phyloP scores from a whole-genome alignment of 2,329 filamentous ascomycete species.

The Rhynchosporium graminicola region DNA sequence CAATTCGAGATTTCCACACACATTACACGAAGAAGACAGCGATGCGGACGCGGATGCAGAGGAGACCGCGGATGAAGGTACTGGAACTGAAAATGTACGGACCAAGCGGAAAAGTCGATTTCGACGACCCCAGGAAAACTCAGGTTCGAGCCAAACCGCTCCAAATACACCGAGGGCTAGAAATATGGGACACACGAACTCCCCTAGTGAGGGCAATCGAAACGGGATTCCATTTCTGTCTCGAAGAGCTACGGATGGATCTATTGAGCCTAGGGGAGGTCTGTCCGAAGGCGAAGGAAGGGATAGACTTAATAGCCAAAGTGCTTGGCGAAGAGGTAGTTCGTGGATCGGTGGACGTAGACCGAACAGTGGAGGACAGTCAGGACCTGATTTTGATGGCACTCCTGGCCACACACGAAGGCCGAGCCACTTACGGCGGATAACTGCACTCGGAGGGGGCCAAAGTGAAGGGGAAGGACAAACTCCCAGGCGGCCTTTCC shows the following conservation, averaged over 20 bases:
- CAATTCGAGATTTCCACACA: constrained; percentile 53
- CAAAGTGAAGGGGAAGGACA: constrained; percentile 65
- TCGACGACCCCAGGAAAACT: constrained; percentile 55
- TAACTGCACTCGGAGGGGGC: constrained; percentile 62
- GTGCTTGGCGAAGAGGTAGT: constrained; percentile 59
- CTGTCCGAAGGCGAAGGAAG: constrained; percentile 76
- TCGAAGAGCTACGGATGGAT: constrained; percentile 64
- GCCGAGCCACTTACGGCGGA: constrained; percentile 62
- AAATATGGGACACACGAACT: constrained; percentile 31
- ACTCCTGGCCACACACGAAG: constrained; percentile 52
- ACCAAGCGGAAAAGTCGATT: constrained; percentile 66
- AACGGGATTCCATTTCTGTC: constrained; percentile 52
- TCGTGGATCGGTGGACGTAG: constrained; percentile 50
- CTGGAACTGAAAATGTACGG: constrained; percentile 48
- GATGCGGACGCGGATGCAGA: constrained; percentile 81
- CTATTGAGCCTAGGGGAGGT: constrained; percentile 59
- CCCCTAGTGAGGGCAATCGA: constrained; percentile 32
- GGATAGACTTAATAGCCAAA: constrained; percentile 57
- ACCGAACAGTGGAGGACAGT: constrained; percentile 50
- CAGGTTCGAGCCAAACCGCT: constrained; percentile 56
- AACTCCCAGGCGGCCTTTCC: constrained; percentile 56
- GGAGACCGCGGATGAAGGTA: constrained; percentile 80
- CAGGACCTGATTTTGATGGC: constrained; percentile 54
- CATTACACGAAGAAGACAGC: constrained; percentile 59
- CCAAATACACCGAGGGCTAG: constrained; percentile 62